Evolutionary conservation across 768 basidiomycete genomes (phyloP).

Genomic region (Termitomyces bulborhizus): DNA sequence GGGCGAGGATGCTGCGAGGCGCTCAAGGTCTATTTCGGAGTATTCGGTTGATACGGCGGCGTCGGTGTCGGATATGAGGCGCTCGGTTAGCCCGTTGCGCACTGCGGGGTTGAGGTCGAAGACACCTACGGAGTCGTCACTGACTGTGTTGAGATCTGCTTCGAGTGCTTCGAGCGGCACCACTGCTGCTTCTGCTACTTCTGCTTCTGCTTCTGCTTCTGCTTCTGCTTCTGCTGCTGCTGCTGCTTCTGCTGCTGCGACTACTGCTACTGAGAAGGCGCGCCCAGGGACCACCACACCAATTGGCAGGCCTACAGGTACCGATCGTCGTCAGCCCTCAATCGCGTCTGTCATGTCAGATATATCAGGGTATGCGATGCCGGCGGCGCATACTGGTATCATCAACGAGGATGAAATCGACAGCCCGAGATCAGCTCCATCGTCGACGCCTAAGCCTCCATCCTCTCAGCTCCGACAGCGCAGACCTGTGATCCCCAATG

Average conservation of each 20-base stretch:
- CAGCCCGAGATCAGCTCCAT: constrained; percentile 19
- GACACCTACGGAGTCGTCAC: constrained; percentile 11
- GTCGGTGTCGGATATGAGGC: constrained; percentile 22
- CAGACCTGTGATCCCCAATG: constrained; percentile 49
- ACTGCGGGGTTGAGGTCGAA: constrained; percentile 14
- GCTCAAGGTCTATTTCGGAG: constrained; percentile 42
- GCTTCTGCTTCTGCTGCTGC: too few species aligned
- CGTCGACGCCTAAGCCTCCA: constrained; percentile 28
- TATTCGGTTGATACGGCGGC: constrained; percentile 48
- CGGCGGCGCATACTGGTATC: constrained; percentile 19
- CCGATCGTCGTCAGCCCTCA: constrained; percentile 53
- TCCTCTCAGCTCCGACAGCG: constrained; percentile 24
- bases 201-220: too few species aligned
- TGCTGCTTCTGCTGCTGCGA: background rate
- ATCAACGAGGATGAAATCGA: constrained; percentile 14
- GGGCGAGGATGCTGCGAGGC: constrained; percentile 25
- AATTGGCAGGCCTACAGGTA: constrained; percentile 20
- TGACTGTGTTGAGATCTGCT: background rate
- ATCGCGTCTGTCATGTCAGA: constrained; percentile 74
- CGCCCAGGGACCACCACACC: constrained; percentile 30
- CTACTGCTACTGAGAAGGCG: constrained; percentile 1
- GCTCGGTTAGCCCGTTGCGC: constrained; percentile 33
- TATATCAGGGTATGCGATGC: constrained; percentile 44
- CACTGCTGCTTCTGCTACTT: background rate
- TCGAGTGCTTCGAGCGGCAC: background rate